Conservation (phyloP, 106 monocot species). For the Dioscorea alata region DNA sequence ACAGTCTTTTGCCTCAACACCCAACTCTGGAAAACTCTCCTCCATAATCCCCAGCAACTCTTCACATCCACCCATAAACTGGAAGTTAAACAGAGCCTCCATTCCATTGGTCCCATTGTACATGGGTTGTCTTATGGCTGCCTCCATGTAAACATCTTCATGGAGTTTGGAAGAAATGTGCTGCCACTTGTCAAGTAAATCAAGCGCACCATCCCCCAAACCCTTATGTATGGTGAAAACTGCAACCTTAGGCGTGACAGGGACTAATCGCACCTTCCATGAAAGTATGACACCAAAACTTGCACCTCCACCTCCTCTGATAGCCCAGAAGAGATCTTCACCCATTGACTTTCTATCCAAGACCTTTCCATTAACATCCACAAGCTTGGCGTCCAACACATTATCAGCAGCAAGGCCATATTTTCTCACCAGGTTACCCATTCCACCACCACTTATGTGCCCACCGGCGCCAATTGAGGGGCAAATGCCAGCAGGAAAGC, state of each 20-base stretch:
- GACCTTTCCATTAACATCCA: conserved; percentile 2
- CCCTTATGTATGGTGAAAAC: conserved; percentile 18
- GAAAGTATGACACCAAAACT: conserved; percentile 19
- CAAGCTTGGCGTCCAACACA: background rate
- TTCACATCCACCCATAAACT: conserved; percentile 32
- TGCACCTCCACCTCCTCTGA: conserved; percentile 6
- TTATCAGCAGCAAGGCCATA: conserved; percentile 8
- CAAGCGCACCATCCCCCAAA: conserved; percentile 5
- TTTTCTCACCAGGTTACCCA: conserved; percentile 5
- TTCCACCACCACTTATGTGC: conserved; percentile 4
- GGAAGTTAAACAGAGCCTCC: conserved; percentile 16
- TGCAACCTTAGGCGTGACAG: conserved; percentile 25
- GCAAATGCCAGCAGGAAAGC: conserved; percentile 6
- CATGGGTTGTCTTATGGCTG: background rate
- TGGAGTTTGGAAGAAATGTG: conserved; percentile 8
- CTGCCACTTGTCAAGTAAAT: conserved; percentile 43
- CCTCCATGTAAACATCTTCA: background rate
- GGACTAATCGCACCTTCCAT: conserved; percentile 32
- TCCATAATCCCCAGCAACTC: conserved; percentile 2
- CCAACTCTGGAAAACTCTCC: background rate
- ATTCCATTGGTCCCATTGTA: background rate
- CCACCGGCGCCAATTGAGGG: conserved; percentile 1
- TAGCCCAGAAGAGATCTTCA: conserved; percentile 14
- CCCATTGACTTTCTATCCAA: conserved; percentile 2
- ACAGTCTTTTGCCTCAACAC: background rate